Evolutionary conservation across 202 grass and related monocot species (phyloP).

Genomic region (Panicum hallii): DNA sequence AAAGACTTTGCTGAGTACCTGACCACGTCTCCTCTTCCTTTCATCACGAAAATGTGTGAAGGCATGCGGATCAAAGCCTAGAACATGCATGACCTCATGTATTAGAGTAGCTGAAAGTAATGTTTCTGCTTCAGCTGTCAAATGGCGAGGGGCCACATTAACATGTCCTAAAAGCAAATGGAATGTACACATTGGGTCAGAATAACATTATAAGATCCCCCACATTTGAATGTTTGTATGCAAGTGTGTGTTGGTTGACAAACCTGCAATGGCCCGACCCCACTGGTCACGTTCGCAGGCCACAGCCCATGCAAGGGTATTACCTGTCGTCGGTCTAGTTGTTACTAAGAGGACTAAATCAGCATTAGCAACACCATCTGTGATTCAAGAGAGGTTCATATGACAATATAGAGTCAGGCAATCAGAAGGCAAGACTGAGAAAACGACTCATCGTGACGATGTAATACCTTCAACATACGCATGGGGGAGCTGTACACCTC

Average conservation of each 20-base stretch:
- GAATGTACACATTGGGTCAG: conserved; percentile 25
- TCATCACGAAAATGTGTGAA: conserved; percentile 99
- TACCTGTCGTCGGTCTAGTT: conserved; percentile 96
- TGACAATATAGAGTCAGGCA: conserved; percentile 31
- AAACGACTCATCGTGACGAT: not conserved
- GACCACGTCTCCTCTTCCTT: conserved; percentile 84
- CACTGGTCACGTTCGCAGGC: conserved; percentile 99
- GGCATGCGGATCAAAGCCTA: conserved; percentile 99
- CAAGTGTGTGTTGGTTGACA: conserved; percentile 2
- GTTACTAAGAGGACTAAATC: conserved; percentile 99
- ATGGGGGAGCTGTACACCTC: conserved; percentile 95
- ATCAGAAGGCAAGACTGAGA: not conserved
- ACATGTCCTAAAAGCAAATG: conserved; percentile 72
- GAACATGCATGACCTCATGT: conserved; percentile 99
- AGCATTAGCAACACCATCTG: conserved; percentile 88
- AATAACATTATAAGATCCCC: conserved; percentile 18
- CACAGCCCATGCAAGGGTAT: conserved; percentile 99
- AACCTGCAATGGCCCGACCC: conserved; percentile 99
- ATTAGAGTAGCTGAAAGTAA: conserved; percentile 98
- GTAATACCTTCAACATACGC: conserved; percentile 89
- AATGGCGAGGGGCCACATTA: conserved; percentile 98
- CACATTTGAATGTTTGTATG: not conserved
- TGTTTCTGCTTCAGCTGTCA: conserved; percentile 96
- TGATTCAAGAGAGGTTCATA: conserved; percentile 32
- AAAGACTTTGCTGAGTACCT: conserved; percentile 56